phyloP scores from a whole-genome alignment of 176 grass and related monocot genomes.

The Lolium perenne region DNA sequence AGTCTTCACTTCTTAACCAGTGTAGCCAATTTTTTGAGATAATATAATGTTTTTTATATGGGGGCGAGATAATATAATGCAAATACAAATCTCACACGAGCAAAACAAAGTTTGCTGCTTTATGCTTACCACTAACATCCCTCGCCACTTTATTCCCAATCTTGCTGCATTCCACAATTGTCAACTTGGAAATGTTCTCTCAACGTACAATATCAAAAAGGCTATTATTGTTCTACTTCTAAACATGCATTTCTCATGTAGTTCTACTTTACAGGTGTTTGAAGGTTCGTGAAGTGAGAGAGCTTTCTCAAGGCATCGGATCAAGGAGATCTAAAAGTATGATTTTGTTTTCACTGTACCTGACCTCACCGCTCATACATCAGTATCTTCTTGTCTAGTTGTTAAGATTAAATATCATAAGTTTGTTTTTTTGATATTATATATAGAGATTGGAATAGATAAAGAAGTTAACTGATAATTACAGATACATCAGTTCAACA shows the following conservation, averaged over 20 bases:
- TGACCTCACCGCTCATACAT: conserved; percentile 3
- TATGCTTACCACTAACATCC: conserved; percentile 41
- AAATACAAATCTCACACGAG: conserved; percentile 43
- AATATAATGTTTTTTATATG: not conserved
- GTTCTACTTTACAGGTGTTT: conserved; percentile 35
- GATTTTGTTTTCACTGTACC: conserved; percentile 32
- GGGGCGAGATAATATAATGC: not conserved
- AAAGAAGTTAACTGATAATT: not conserved
- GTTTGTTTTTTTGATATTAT: not conserved
- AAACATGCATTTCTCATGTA: conserved; percentile 39
- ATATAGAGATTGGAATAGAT: not conserved
- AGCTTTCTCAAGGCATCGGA: conserved; percentile 27
- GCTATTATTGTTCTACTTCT: conserved; percentile 14
- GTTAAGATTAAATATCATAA: not conserved
- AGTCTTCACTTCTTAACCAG: not conserved
- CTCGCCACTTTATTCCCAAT: conserved; percentile 46
- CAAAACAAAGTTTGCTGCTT: conserved; percentile 28
- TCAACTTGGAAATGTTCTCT: conserved; percentile 50
- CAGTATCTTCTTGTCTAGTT: conserved; percentile 13
- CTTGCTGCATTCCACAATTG: conserved; percentile 33
- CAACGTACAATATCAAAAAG: conserved; percentile 36
- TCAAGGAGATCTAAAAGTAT: conserved; percentile 2
- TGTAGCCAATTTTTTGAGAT: conserved; percentile 8
- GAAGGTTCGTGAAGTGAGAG: conserved; percentile 17
- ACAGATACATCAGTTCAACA: not conserved